Base-by-base conservation (phyloP, 495 filamentous ascomycete species). In the Geoglossum glabrum region DNA sequence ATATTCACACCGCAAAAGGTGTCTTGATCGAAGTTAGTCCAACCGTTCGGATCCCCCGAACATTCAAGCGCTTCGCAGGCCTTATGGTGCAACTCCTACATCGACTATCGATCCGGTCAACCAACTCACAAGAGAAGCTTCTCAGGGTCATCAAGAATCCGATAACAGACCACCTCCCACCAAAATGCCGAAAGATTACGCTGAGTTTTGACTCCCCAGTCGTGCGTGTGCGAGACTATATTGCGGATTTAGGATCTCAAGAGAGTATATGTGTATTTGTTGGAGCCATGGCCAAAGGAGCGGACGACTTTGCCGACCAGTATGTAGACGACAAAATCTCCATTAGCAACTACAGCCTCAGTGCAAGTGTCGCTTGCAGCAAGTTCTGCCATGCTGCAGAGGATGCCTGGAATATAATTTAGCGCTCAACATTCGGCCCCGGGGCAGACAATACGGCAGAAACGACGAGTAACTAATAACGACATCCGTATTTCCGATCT, bases 381-480 rank as follows among this genome's bases (percentile, higher is more conserved):
- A 97, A 96, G 71, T 96, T 98, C 74, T 96, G 92, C 72, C 92
- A 98, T 70, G 92, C 92, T 49, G 92, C 89, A 30, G 92, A 98
- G 70, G 92, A 98, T 67, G 82, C 83, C 43, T 98, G 92, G 92
- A 81, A 88, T 63, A 87, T 98, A 61, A 78, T 95, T 63, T 98
- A 78, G 71, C 25, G 30, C 17, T 31, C 49, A 52, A 13, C 25
- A 28, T 26, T 52, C 49, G 25, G 30, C 5, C 49, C 49, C 4
- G 49, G 40, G 3, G n/a, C n/a, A n/a, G n/a, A n/a, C n/a, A n/a
- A n/a, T n/a, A n/a, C n/a, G n/a, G n/a, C n/a, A 34, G 11, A 17
- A 56, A 6, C 4, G 21, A 11, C n/a, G 25, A 13, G 10, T 34
- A 11, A 1, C 26, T 0, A 40, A 28, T 45, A 23, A 3, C 2